phyloP scores from a whole-genome alignment of 306 rosid species.

The Quercus alba region DNA sequence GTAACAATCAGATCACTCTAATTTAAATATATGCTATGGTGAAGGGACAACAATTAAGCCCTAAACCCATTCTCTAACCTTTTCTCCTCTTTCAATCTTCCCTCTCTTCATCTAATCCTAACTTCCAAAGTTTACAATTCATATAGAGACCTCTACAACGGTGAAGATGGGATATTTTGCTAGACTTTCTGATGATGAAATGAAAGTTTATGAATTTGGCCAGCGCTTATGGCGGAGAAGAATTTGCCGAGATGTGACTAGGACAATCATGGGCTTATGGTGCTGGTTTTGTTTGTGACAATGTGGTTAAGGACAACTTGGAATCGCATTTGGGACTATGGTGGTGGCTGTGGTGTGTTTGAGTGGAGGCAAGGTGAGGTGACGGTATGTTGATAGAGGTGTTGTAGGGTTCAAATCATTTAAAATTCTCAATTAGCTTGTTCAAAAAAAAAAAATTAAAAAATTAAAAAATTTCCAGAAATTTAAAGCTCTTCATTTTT shows the following conservation, averaged over 20 bases:
- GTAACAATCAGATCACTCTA: no score
- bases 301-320: not conserved
- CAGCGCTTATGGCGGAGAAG: not conserved
- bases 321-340: not conserved
- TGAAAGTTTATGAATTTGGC: not conserved
- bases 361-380: not conserved
- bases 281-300: not conserved
- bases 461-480: not conserved
- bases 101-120: no score
- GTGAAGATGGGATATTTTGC: no score
- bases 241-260: not conserved
- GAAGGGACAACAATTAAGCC: no score
- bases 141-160: no score
- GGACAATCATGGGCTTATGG: not conserved
- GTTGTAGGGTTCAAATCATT: not conserved
- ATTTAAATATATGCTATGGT: no score
- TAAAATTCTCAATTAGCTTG: not conserved
- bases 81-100: no score
- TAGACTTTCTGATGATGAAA: no score
- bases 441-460: not conserved
- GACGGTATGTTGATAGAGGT: not conserved
- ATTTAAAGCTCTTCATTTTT: not conserved
- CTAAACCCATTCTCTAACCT: no score
- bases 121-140: no score
- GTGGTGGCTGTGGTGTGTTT: no score